phyloP scores from a whole-genome alignment of 495 filamentous ascomycete genomes.

The Penicillium simplicissimum region DNA sequence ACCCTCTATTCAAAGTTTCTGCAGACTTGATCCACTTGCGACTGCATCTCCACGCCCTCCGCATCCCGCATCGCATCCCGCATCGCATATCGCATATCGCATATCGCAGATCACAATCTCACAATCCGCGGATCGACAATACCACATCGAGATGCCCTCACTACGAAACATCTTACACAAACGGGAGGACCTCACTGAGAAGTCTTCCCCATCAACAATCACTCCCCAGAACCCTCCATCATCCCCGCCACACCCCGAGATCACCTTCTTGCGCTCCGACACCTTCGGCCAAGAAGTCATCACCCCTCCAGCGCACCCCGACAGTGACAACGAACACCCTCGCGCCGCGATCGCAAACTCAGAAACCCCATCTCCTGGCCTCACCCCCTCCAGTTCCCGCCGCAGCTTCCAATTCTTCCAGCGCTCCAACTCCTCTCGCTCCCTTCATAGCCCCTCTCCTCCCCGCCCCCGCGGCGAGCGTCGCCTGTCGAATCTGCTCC shows the following conservation, averaged over 20 bases:
- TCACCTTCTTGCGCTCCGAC: constrained; percentile 83
- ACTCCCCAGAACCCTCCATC: constrained; percentile 6
- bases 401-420: constrained; percentile 50
- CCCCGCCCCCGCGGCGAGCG: constrained; percentile 39
- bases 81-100: constrained; percentile 13
- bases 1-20: neutral
- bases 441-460: constrained; percentile 32
- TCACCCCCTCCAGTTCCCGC: constrained; percentile 36
- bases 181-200: constrained; percentile 58
- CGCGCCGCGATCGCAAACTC: no score
- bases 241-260: constrained; percentile 57
- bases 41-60: neutral
- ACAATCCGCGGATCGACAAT: neutral
- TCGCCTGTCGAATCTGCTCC: constrained; percentile 70
- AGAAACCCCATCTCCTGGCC: constrained; percentile 10
- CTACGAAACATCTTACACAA: constrained; percentile 74
- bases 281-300: constrained; percentile 79
- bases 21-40: neutral
- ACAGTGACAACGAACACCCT: constrained; percentile 30
- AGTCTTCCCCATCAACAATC: constrained; percentile 3
- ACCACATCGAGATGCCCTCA: constrained; percentile 56
- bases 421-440: constrained; percentile 45
- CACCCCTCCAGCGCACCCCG: constrained; percentile 56
- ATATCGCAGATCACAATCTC: constrained; percentile 12
- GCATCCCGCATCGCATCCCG: neutral